A percentile compares a stretch with the other conserved stretches of the same genome.
phyloP scores from a whole-genome alignment of 2,329 filamentous ascomycete species.

The Calonectria ilicicola region DNA sequence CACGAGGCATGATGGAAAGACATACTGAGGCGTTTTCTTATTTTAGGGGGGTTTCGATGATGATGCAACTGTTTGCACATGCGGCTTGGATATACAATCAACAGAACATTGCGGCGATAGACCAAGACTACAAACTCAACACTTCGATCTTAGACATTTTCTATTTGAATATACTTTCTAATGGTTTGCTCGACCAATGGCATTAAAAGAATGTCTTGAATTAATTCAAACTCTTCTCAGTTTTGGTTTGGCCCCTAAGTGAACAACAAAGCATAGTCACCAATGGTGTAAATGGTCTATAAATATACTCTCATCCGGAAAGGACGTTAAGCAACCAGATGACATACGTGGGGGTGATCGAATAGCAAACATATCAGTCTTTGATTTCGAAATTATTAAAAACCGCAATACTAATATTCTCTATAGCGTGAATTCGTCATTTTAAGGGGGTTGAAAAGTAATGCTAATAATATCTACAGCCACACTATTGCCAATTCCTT shows the following conservation, averaged over 20 bases:
- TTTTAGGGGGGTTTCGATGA: not conserved
- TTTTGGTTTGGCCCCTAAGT: not conserved
- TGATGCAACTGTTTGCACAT: conserved; percentile 1
- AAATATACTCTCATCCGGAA: no score
- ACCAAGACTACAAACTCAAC: not conserved
- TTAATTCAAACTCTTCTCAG: not conserved
- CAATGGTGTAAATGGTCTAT: no score
- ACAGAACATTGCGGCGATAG: not conserved
- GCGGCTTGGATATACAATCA: conserved; percentile 34
- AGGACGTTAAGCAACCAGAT: no score
- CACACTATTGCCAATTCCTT: conserved; percentile 11
- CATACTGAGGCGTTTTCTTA: conserved; percentile 34
- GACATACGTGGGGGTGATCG: no score
- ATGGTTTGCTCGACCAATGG: not conserved
- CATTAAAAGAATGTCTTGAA: not conserved
- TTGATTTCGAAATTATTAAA: not conserved
- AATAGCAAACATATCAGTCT: no score
- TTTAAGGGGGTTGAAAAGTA: conserved; percentile 22
- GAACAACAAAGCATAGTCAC: no score
- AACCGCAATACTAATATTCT: not conserved
- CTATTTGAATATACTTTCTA: not conserved
- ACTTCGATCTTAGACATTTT: not conserved
- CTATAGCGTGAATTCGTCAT: conserved; percentile 24
- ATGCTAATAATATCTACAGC: conserved; percentile 8
- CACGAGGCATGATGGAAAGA: conserved; percentile 26